Evolutionary conservation across 176 grass and related monocot genomes (phyloP).

Genomic region (Zizania latifolia): DNA sequence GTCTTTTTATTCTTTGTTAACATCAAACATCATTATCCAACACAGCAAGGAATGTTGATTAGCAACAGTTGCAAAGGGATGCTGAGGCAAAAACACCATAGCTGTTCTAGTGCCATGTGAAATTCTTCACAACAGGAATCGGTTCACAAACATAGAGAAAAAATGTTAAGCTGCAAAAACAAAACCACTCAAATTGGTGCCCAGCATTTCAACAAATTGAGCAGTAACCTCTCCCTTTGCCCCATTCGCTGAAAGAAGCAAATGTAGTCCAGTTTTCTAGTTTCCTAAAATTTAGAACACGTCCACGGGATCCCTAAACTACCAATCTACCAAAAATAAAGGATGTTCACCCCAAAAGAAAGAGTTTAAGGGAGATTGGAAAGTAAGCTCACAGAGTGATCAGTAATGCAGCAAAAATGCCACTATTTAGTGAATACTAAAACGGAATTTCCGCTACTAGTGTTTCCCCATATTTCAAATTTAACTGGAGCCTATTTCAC

Average conservation of each 20-base stretch:
- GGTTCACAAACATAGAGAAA: not conserved
- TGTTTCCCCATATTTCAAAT: not conserved
- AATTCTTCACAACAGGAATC: not conserved
- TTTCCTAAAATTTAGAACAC: not conserved
- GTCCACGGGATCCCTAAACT: not conserved
- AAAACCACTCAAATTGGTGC: not conserved
- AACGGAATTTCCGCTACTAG: not conserved
- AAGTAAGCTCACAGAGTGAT: not conserved
- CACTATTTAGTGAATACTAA: not conserved
- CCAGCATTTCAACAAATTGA: not conserved
- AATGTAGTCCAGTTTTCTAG: not conserved
- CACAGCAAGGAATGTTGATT: not conserved
- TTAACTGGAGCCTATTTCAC: not conserved
- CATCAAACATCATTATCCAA: not conserved
- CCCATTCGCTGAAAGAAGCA: not conserved
- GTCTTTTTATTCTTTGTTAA: not conserved
- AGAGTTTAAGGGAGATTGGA: not conserved
- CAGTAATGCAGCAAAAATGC: not conserved
- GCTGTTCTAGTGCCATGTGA: not conserved
- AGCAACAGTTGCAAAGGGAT: not conserved
- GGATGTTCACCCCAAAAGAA: not conserved
- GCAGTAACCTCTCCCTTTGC: not conserved
- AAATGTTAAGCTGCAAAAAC: slow-evolving; percentile 4
- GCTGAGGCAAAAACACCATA: not conserved
- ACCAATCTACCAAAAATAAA: not conserved